Conservation (phyloP, 1,284 basidiomycete genomes). For the Puccinia coronata region DNA sequence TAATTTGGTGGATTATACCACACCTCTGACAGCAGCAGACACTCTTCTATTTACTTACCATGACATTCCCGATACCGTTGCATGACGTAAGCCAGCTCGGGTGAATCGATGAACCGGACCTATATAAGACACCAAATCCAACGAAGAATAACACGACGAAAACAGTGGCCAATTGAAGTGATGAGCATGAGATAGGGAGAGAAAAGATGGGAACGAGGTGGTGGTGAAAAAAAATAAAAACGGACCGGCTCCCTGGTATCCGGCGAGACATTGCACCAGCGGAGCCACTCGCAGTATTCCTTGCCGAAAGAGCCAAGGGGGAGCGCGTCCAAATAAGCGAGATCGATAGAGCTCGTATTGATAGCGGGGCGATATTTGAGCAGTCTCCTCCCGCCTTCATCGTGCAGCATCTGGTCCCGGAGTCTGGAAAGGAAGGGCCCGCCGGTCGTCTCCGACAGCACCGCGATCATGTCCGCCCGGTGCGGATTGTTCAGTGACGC, state of each 20-base stretch:
- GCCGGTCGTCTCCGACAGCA: slow-evolving; percentile 84
- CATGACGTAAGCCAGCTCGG: slow-evolving; percentile 89
- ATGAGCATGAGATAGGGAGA: too few species aligned
- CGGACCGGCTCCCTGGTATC: slow-evolving; percentile 87
- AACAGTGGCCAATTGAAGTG: too few species aligned
- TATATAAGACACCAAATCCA: slow-evolving; percentile 57
- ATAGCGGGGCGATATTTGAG: slow-evolving; percentile 81
- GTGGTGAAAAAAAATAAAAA: slow-evolving; percentile 29
- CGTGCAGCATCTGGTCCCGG: slow-evolving; percentile 72
- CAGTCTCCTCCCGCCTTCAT: slow-evolving; percentile 73
- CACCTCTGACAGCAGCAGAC: too few species aligned
- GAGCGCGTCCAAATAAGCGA: slow-evolving; percentile 68
- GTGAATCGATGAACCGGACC: slow-evolving; percentile 91
- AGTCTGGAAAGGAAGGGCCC: slow-evolving; percentile 76
- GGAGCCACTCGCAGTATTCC: slow-evolving; percentile 87
- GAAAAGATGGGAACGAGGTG: slow-evolving; percentile 45
- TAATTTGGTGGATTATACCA: too few species aligned
- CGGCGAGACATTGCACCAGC: slow-evolving; percentile 85
- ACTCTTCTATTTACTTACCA: slow-evolving; percentile 52
- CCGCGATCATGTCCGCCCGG: slow-evolving; percentile 89
- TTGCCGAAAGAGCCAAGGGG: slow-evolving; percentile 81
- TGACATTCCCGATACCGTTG: slow-evolving; percentile 97
- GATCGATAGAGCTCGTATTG: slow-evolving; percentile 74
- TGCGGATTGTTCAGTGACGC: slow-evolving; percentile 79
- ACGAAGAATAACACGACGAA: not conserved